These are phyloP conservation scores for Auriculariales sp. DNA, from an alignment of 768 basidiomycete genomes.

Conservation along the genomic window DNA sequence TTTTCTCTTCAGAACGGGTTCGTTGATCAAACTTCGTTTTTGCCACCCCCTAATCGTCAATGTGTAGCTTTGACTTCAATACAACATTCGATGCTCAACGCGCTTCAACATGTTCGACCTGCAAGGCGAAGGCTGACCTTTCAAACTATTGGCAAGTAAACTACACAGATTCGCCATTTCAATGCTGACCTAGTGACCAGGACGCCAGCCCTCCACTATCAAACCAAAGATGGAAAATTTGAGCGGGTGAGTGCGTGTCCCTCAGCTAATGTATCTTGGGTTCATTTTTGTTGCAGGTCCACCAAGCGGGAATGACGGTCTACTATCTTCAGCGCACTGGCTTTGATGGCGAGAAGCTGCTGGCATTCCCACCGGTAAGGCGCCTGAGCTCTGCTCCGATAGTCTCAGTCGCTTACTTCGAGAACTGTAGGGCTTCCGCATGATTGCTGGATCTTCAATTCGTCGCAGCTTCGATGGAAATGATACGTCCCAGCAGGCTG, in stretches of 20 bases:
- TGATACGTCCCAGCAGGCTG: neutral
- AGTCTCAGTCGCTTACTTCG: no score
- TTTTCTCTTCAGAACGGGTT: neutral
- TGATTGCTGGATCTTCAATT: constrained; percentile 9
- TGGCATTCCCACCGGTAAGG: constrained; percentile 1
- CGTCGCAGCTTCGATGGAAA: constrained; percentile 1
- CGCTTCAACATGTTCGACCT: constrained; percentile 1
- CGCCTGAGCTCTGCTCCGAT: neutral
- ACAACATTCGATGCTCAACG: neutral
- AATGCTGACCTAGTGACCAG: no score
- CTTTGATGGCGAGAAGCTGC: neutral
- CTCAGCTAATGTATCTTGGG: neutral
- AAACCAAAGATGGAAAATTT: constrained; percentile 1
- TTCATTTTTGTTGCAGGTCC: neutral
- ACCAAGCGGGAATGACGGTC: constrained; percentile 3
- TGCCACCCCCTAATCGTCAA: neutral
- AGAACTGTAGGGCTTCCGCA: constrained; percentile 3
- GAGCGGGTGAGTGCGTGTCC: neutral
- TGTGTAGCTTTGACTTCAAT: constrained; percentile 3
- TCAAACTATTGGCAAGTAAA: constrained; percentile 7
- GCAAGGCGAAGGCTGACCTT: neutral
- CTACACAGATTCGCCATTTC: no score
- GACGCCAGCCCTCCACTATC: constrained; percentile 3
- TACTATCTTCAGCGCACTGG: constrained; percentile 4
- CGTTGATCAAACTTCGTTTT: neutral